A percentile compares a stretch with the other conserved stretches of the same genome.
Evolutionary conservation across 768 basidiomycete species (phyloP).

Genomic region (Phanerochaete carnosa): DNA sequence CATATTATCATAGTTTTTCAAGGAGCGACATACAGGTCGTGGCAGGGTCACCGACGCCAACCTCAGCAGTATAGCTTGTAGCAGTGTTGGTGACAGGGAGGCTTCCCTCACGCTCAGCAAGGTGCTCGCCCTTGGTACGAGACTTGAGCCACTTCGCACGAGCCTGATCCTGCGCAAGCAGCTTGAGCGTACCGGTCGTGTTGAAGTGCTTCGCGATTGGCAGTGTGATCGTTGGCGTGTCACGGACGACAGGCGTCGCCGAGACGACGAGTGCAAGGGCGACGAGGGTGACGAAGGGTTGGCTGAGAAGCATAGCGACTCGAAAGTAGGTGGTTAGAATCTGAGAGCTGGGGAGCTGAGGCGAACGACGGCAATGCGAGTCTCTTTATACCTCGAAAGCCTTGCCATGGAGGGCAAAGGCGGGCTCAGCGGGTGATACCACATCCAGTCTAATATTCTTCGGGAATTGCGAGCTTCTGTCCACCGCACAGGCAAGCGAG

Average conservation of each 20-base stretch:
- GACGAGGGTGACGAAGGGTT: not conserved
- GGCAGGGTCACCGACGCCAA: slow-evolving; percentile 11
- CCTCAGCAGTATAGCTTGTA: slow-evolving; percentile 5
- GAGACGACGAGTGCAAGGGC: not conserved
- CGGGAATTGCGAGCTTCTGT: not conserved
- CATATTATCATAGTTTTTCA: too few relatives aligned
- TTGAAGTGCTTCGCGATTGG: slow-evolving; percentile 7
- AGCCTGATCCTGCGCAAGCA: slow-evolving; percentile 2
- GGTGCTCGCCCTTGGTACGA: not conserved
- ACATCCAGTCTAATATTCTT: too few relatives aligned
- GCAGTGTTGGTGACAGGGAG: slow-evolving; percentile 10
- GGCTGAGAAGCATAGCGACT: not conserved
- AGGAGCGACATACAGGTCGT: slow-evolving; percentile 14
- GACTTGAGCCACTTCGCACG: slow-evolving; percentile 1
- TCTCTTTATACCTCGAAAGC: too few relatives aligned
- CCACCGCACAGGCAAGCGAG: too few relatives aligned
- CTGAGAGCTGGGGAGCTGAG: too few relatives aligned
- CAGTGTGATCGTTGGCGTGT: slow-evolving; percentile 1
- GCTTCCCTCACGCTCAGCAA: not conserved
- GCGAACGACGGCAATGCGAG: too few relatives aligned
- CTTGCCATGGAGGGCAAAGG: too few relatives aligned
- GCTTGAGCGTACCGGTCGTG: not conserved
- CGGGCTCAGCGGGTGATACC: too few relatives aligned
- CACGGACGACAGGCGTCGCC: not conserved
- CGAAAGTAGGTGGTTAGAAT: too few relatives aligned